Percentiles rank a stretch among this genome's conserved stretches.
Conservation (phyloP, 805 yeast genomes). For the Kodamaea leandrae region DNA sequence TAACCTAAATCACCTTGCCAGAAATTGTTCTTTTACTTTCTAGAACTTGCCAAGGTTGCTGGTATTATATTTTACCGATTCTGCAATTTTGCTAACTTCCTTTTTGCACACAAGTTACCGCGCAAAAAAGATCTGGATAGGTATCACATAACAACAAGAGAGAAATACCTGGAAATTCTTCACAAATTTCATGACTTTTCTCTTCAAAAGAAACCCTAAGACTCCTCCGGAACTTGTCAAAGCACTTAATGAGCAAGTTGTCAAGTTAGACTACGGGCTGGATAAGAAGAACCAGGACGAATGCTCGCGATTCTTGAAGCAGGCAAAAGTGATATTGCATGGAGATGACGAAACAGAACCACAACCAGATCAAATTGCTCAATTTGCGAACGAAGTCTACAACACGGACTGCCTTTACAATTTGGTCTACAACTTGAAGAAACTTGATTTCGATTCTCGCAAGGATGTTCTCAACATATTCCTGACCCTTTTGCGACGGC, state of each 20-base stretch:
- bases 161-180: background rate
- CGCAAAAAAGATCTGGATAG: background rate
- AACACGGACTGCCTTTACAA: conserved; percentile 63
- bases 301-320: conserved; percentile 59
- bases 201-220: conserved; percentile 87
- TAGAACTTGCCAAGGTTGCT: background rate
- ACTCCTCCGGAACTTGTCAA: conserved; percentile 83
- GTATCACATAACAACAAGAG: background rate
- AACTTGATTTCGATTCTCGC: conserved; percentile 84
- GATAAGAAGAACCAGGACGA: conserved; percentile 70
- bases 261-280: conserved; percentile 50
- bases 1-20: too few relatives aligned
- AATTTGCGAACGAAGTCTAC: conserved; percentile 77
- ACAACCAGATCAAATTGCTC: conserved; percentile 70
- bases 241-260: conserved; percentile 68
- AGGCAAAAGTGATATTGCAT: conserved; percentile 61
- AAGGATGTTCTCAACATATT: conserved; percentile 77
- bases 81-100: background rate
- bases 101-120: conserved; percentile 2
- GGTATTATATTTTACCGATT: background rate
- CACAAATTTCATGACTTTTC: conserved; percentile 65
- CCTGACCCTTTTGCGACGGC: conserved; percentile 73
- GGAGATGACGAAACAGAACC: conserved; percentile 68
- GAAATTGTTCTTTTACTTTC: background rate
- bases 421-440: conserved; percentile 56